A percentile compares a stretch with the other conserved stretches of the same genome.
Evolutionary conservation across 2,329 filamentous ascomycete genomes (phyloP).

Genomic region (Chrysoporthe austroafricana): DNA sequence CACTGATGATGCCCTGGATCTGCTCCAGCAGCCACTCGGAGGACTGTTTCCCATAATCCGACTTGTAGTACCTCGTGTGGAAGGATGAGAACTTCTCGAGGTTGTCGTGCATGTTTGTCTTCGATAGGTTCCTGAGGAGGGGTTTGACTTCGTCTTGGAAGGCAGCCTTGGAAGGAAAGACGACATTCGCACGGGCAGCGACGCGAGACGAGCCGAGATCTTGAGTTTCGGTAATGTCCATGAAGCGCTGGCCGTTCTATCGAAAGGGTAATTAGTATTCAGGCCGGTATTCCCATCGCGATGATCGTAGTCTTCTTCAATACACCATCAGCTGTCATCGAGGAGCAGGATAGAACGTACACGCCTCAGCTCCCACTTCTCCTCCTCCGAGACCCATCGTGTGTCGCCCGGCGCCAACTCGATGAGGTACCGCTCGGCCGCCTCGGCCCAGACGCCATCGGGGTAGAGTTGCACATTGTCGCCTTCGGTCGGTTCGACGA

Average conservation of each 20-base stretch:
- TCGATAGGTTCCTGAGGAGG: conserved; percentile 62
- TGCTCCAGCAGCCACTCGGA: conserved; percentile 74
- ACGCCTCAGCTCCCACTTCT: conserved; percentile 89
- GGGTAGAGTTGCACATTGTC: conserved; percentile 55
- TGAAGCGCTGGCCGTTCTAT: conserved; percentile 73
- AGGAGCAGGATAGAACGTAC: conserved; percentile 53
- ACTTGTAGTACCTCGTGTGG: conserved; percentile 70
- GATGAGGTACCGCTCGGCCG: conserved; percentile 68
- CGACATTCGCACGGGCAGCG: conserved; percentile 20
- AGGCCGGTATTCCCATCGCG: neutral
- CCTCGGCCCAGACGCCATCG: conserved; percentile 38
- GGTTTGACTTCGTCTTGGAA: conserved; percentile 61
- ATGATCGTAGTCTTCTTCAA: neutral
- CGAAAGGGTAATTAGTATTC: conserved; percentile 11
- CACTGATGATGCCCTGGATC: conserved; percentile 63
- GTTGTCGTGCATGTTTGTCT: conserved; percentile 67
- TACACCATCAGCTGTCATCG: neutral
- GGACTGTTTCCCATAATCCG: conserved; percentile 68
- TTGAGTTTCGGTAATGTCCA: conserved; percentile 72
- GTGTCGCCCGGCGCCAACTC: conserved; percentile 84
- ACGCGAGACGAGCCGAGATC: conserved; percentile 53
- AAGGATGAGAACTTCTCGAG: conserved; percentile 69
- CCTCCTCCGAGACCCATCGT: conserved; percentile 86
- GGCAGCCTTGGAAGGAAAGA: conserved; percentile 61
- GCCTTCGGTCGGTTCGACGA: conserved; percentile 55